Evolutionary conservation across 371 early-diverging fungal species (phyloP), one percentile per base, ranked within the genome.

Genomic region (Dinochytrium kinnereticum): DNA sequence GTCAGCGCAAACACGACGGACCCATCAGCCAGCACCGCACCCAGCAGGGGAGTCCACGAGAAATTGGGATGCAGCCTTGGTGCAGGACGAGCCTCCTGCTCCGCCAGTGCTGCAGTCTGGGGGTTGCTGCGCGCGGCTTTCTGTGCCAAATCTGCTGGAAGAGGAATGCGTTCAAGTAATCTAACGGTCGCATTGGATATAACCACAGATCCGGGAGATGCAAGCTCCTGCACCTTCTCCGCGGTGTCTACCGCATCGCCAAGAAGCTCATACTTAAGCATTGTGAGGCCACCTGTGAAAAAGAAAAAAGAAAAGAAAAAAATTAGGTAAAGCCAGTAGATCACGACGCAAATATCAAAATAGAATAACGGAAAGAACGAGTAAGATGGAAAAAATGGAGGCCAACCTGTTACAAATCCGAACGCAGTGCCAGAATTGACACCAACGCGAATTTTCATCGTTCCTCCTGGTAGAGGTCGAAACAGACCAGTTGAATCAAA

Each of bases 211-310:
- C 67, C 67, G 17, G 67, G 67, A 10, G 7, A 15, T n/a, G 67
- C 67, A 7, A 37, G n/a, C 44, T 37, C 49, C 30, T 66, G 67
- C 37, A 40, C 40, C 30, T 66, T 66, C 44, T 66, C 67, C 3
- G 67, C 67, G 5, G 19, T n/a, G 19, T 66, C 67, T 17, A 66
- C 67, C 7, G 67, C 67, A 7, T 66, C 40, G 2, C 67, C 67
- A 3, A 39, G 26, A 17, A 66, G 44, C 49, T 66, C 67, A 40
- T 66, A 66, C 67, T 66, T 66, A 3, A 66, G 15, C 67, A 40
- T 66, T 26, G 67, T 39, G 30, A 28, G 21, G 2, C 67, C 67
- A 66, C 67, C 67, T 64, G 34, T n/a, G n/a, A n/a, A n/a, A n/a
- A n/a, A n/a, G n/a, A n/a, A n/a, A n/a, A n/a, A n/a, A n/a, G n/a